These are phyloP conservation scores for Malassezia caprae DNA, from an alignment of 1,284 basidiomycete genomes.

Conservation along the genomic window DNA sequence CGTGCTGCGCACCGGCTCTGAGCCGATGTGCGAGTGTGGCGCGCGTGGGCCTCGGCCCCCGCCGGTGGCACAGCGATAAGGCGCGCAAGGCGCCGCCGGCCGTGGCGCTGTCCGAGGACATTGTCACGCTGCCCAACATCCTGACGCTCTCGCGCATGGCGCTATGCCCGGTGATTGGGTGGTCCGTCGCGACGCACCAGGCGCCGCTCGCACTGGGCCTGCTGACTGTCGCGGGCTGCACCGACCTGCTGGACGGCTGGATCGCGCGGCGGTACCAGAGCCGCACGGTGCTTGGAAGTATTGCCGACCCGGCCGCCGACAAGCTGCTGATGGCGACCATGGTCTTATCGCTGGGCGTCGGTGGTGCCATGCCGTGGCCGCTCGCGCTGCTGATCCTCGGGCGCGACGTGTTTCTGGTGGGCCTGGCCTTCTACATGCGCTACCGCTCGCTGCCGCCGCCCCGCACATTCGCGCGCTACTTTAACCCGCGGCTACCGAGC, in stretches of 20 bases:
- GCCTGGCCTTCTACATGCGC: constrained; percentile 87
- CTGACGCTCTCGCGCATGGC: constrained; percentile 76
- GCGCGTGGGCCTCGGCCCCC: background rate
- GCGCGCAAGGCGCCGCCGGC: background rate
- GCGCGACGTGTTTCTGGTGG: constrained; percentile 71
- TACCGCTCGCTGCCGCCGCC: constrained; percentile 78
- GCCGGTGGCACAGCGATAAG: background rate
- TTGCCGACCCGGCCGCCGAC: constrained; percentile 93
- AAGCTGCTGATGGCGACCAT: constrained; percentile 91
- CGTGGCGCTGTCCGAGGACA: constrained; percentile 3
- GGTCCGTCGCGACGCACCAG: constrained; percentile 76
- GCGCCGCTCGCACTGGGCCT: constrained; percentile 69
- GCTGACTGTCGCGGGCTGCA: constrained; percentile 76
- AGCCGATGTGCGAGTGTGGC: background rate
- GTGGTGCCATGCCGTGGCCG: constrained; percentile 71
- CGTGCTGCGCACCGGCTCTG: background rate
- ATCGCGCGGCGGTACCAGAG: constrained; percentile 68
- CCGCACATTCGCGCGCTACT: constrained; percentile 82
- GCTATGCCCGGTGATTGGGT: constrained; percentile 79
- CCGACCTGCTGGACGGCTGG: constrained; percentile 84
- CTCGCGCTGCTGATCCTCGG: constrained; percentile 78
- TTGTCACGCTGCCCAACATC: constrained; percentile 71
- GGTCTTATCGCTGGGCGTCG: constrained; percentile 72
- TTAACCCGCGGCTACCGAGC: constrained; percentile 86
- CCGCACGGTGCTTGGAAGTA: constrained; percentile 73